A percentile compares a stretch with the other conserved stretches of the same genome.
Evolutionary conservation across 2,329 filamentous ascomycete species (phyloP).

Genomic region (Hirsutella thompsonii): DNA sequence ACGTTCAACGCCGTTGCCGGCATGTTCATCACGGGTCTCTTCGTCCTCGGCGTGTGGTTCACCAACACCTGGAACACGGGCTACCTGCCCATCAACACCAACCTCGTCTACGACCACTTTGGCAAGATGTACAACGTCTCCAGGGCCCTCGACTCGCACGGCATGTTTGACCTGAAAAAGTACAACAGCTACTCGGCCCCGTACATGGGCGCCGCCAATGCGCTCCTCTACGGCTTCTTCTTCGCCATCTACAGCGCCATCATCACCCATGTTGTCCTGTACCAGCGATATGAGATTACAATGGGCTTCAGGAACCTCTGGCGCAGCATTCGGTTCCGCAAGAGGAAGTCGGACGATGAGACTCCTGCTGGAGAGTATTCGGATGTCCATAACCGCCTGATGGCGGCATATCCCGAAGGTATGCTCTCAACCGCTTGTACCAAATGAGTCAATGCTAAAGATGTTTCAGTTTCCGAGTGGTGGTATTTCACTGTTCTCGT

Average conservation of each 20-base stretch:
- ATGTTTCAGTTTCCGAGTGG: constrained; percentile 27
- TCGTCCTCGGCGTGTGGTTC: constrained; percentile 18
- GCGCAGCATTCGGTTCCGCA: constrained; percentile 13
- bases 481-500: constrained; percentile 26
- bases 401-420: constrained; percentile 29
- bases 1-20: constrained; percentile 22
- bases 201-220: constrained; percentile 24
- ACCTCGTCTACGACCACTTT: constrained; percentile 25
- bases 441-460: no score
- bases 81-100: constrained; percentile 28
- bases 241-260: constrained; percentile 27
- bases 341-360: constrained; percentile 7
- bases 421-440: not conserved
- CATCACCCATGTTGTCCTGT: constrained; percentile 25
- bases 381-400: constrained; percentile 32
- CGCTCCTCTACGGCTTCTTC: constrained; percentile 23
- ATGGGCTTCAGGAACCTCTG: constrained; percentile 20
- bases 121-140: constrained; percentile 24
- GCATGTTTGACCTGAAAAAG: constrained; percentile 21
- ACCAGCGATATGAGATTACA: constrained; percentile 24
- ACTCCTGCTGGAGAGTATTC: constrained; percentile 7
- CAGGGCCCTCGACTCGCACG: constrained; percentile 16
- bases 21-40: constrained; percentile 13
- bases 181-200: constrained; percentile 28
- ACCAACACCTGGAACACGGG: constrained; percentile 20